A percentile compares a stretch with the other conserved stretches of the same genome.
phyloP scores from a whole-genome alignment of 139 green algal genomes.

The Volvox africanus region DNA sequence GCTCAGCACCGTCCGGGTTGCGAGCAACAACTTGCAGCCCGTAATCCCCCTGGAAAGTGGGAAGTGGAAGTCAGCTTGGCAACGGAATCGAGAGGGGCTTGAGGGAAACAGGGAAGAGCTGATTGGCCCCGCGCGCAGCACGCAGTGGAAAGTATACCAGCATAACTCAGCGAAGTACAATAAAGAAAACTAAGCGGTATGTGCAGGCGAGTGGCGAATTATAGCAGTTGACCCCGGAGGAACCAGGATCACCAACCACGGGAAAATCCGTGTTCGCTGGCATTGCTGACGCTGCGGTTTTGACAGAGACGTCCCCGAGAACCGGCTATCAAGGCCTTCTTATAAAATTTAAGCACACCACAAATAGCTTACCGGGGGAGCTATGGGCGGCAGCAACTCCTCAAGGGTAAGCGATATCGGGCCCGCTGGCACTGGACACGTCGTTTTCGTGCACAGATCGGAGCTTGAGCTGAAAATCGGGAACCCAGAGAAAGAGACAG shows the following conservation, averaged over 20 bases:
- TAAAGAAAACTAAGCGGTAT: not conserved
- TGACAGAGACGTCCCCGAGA: not conserved
- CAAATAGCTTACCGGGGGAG: conserved; percentile 57
- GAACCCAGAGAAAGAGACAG: conserved; percentile 57
- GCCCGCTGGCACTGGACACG: conserved; percentile 58
- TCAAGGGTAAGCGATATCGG: conserved; percentile 53
- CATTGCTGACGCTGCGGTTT: not conserved
- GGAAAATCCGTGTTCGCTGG: not conserved
- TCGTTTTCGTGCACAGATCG: conserved; percentile 69
- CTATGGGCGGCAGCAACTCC: conserved; percentile 68
- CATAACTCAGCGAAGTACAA: too few species aligned
- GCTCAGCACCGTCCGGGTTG: conserved; percentile 40
- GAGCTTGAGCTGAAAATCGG: conserved; percentile 55
- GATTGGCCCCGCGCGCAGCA: not conserved
- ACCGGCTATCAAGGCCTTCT: not conserved
- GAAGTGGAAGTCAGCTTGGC: not conserved
- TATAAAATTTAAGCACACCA: not conserved
- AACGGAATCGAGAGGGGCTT: not conserved
- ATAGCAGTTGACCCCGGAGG: not conserved
- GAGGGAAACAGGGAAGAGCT: not conserved
- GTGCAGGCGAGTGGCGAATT: not conserved
- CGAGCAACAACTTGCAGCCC: conserved; percentile 56
- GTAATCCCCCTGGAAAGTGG: conserved; percentile 62
- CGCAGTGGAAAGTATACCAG: too few species aligned
- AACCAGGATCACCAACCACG: not conserved